phyloP scores from a whole-genome alignment of 371 early-diverging fungal genomes.

The Dinochytrium kinnereticum region DNA sequence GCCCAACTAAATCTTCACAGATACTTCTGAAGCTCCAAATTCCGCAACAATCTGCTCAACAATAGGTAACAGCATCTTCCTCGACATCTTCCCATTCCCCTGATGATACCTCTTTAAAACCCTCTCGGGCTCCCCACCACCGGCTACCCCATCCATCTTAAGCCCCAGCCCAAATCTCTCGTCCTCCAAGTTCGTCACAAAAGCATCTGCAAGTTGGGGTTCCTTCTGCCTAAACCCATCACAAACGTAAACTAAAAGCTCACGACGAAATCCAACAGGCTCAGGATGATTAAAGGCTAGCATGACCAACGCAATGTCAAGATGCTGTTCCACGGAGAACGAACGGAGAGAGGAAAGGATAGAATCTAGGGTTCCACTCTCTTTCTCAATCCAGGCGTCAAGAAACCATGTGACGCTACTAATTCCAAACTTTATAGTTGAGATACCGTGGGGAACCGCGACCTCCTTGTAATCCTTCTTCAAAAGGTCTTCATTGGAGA shows the following conservation, averaged over 20 bases:
- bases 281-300: constrained; percentile 60
- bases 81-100: neutral
- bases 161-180: constrained; percentile 23
- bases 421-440: constrained; percentile 60
- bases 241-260: constrained; percentile 61
- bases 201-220: constrained; percentile 23
- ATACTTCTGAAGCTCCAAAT: neutral
- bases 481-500: constrained; percentile 63
- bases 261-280: constrained; percentile 60
- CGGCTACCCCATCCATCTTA: neutral
- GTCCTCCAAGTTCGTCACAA: constrained; percentile 21
- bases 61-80: neutral
- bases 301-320: constrained; percentile 67
- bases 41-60: neutral
- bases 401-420: constrained; percentile 66
- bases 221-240: constrained; percentile 20
- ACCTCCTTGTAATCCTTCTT: constrained; percentile 83
- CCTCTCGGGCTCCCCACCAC: neutral
- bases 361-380: constrained; percentile 17
- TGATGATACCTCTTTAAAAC: neutral
- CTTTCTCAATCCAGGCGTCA: constrained; percentile 56
- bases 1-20: too few species aligned
- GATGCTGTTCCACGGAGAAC: constrained; percentile 47
- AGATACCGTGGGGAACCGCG: constrained; percentile 28
- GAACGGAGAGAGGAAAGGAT: constrained; percentile 34